Conservation (phyloP, 2,329 filamentous ascomycete genomes). For the Fusarium staphyleae region DNA sequence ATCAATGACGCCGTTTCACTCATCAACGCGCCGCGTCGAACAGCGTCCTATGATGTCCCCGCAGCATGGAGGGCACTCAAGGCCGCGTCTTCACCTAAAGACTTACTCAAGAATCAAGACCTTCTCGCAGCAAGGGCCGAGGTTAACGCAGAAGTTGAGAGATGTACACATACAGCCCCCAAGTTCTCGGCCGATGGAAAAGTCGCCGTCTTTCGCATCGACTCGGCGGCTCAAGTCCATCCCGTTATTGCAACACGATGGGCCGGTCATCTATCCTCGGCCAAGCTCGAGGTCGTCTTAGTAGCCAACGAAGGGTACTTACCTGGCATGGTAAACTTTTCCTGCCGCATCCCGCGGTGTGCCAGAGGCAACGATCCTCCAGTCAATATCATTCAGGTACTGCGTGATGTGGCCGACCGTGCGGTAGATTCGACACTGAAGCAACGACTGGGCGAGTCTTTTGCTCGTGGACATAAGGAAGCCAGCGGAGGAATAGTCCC, state of each 20-base stretch:
- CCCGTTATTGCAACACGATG: slow-evolving; percentile 72
- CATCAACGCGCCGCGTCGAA: slow-evolving; percentile 70
- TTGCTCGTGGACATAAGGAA: slow-evolving; percentile 72
- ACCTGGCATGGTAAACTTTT: slow-evolving; percentile 70
- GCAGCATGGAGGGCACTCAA: slow-evolving; percentile 67
- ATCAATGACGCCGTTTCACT: slow-evolving; percentile 69
- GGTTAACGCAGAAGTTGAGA: slow-evolving; percentile 67
- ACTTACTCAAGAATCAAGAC: slow-evolving; percentile 56
- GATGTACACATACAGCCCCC: slow-evolving; percentile 67
- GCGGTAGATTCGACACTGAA: slow-evolving; percentile 49
- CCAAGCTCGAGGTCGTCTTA: slow-evolving; percentile 67
- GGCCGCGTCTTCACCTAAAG: slow-evolving; percentile 56
- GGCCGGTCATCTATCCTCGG: slow-evolving; percentile 66
- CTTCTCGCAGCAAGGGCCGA: slow-evolving; percentile 62
- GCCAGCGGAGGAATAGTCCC: slow-evolving; percentile 71
- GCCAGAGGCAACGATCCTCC: slow-evolving; percentile 61
- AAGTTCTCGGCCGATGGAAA: slow-evolving; percentile 68
- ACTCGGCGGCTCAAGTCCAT: slow-evolving; percentile 67
- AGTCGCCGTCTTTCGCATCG: slow-evolving; percentile 69
- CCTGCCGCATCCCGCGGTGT: slow-evolving; percentile 66
- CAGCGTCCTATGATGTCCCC: slow-evolving; percentile 65
- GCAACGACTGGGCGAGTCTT: slow-evolving; percentile 65
- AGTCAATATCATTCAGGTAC: slow-evolving; percentile 68
- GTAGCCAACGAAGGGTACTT: slow-evolving; percentile 73
- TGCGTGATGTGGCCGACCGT: slow-evolving; percentile 58